Conservation (phyloP, 345 rosid genomes). For the Syzygium aqueum region DNA sequence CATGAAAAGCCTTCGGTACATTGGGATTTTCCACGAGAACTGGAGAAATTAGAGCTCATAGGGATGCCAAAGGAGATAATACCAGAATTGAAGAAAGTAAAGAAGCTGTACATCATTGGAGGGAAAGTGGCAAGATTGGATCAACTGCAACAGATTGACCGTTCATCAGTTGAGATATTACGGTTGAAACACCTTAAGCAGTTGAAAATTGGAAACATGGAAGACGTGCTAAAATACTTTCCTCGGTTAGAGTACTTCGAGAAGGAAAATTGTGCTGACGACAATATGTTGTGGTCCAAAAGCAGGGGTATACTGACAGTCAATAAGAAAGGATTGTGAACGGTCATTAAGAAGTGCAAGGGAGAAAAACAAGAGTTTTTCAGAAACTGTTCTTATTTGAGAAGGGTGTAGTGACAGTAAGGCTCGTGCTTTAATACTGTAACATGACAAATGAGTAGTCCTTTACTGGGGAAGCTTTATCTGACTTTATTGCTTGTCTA, state of each 20-base stretch:
- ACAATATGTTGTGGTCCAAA: fast-evolving
- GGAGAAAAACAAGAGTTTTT: background rate
- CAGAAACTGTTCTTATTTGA: background rate
- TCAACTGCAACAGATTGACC: background rate
- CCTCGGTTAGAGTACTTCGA: background rate
- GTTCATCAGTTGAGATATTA: background rate
- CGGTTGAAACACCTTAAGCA: background rate
- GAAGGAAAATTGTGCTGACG: fast-evolving
- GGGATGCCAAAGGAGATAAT: fast-evolving
- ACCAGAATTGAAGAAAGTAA: background rate
- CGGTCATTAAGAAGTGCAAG: background rate
- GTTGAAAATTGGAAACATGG: background rate
- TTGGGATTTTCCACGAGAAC: background rate
- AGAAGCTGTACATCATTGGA: background rate
- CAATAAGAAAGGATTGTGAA: background rate
- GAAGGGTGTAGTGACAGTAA: background rate
- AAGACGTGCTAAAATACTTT: background rate
- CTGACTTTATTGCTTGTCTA: background rate
- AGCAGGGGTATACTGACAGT: background rate
- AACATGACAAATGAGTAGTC: background rate
- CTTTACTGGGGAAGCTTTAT: background rate
- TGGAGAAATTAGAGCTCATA: background rate
- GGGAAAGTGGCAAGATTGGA: background rate
- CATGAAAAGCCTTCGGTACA: fast-evolving
- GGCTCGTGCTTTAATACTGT: fast-evolving